These are phyloP conservation scores for Daldinia decipiens DNA, from an alignment of 495 filamentous ascomycete genomes.

Conservation along the genomic window DNA sequence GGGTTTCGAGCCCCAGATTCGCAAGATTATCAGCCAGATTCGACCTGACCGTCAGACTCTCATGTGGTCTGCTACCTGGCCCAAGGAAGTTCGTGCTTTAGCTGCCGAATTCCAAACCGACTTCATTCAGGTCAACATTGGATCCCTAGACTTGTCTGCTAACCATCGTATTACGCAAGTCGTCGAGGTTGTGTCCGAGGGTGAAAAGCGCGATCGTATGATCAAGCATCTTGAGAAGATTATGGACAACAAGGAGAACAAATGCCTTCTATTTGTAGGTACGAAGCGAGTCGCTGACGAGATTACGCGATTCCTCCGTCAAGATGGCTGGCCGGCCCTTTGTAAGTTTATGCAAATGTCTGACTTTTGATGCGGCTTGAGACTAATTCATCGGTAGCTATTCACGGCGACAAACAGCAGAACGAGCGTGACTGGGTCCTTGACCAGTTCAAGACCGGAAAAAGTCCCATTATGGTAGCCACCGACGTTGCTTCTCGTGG, in stretches of 20 bases:
- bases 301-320: constrained; percentile 97
- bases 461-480: constrained; percentile 95
- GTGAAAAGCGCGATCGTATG: constrained; percentile 98
- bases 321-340: constrained; percentile 98
- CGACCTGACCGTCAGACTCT: constrained; percentile 98
- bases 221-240: constrained; percentile 97
- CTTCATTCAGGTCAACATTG: constrained; percentile 99
- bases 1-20: constrained; percentile 90
- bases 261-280: constrained; percentile 94
- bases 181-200: constrained; percentile 93
- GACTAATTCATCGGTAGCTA: constrained; percentile 72
- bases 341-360: constrained; percentile 68
- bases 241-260: constrained; percentile 95
- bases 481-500: constrained; percentile 98
- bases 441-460: constrained; percentile 98
- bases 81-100: constrained; percentile 96
- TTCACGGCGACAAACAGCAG: constrained; percentile 99
- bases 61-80: constrained; percentile 99
- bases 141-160: constrained; percentile 94
- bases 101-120: constrained; percentile 95
- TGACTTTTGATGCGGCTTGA: background rate
- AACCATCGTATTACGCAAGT: constrained; percentile 99
- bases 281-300: constrained; percentile 99
- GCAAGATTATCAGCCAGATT: constrained; percentile 97
- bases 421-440: constrained; percentile 99